A percentile compares a stretch with the other conserved stretches of the same genome.
These are phyloP conservation scores for Tetracladium maxilliforme DNA, from an alignment of 2,329 filamentous ascomycete genomes.

Conservation along the genomic window DNA sequence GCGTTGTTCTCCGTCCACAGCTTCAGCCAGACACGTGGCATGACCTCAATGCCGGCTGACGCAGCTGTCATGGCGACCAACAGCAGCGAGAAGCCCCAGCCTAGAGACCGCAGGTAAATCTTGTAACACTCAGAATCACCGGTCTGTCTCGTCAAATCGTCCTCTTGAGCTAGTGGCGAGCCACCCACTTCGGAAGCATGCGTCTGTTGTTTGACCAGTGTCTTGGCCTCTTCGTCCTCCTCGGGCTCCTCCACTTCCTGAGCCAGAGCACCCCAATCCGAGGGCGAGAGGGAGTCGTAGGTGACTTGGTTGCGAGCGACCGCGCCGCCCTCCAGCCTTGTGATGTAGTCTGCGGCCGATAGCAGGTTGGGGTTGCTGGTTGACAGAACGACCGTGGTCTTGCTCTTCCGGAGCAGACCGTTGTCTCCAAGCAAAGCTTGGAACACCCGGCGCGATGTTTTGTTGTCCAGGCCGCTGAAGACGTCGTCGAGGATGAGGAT, in stretches of 20 bases:
- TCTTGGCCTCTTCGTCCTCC: too few species aligned
- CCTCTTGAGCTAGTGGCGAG: too few species aligned
- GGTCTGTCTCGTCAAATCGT: too few species aligned
- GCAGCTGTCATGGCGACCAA: too few species aligned
- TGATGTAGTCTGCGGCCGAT: constrained; percentile 18
- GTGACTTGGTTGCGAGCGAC: constrained; percentile 17
- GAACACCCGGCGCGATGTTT: constrained; percentile 10
- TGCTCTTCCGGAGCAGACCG: constrained; percentile 8
- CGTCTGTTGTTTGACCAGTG: too few species aligned
- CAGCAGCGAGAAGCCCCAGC: too few species aligned
- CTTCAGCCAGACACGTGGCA: constrained; percentile 12
- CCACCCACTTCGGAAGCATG: too few species aligned
- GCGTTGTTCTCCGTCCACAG: constrained; percentile 13
- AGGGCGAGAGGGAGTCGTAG: too few species aligned
- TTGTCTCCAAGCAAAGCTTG: constrained; percentile 5
- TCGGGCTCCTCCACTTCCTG: constrained; percentile 2
- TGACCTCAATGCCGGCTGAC: too few species aligned
- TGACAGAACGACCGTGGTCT: constrained; percentile 20
- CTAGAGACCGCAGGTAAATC: too few species aligned
- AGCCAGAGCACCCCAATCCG: constrained; percentile 12
- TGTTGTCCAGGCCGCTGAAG: constrained; percentile 12
- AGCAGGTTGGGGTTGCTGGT: constrained; percentile 16
- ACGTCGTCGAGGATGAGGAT: constrained; percentile 11
- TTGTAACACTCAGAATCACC: too few species aligned
- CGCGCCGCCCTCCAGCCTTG: constrained; percentile 16